These are phyloP conservation scores for Cladophialophora yegresii DNA, from an alignment of 2,329 filamentous ascomycete genomes.

Conservation along the genomic window DNA sequence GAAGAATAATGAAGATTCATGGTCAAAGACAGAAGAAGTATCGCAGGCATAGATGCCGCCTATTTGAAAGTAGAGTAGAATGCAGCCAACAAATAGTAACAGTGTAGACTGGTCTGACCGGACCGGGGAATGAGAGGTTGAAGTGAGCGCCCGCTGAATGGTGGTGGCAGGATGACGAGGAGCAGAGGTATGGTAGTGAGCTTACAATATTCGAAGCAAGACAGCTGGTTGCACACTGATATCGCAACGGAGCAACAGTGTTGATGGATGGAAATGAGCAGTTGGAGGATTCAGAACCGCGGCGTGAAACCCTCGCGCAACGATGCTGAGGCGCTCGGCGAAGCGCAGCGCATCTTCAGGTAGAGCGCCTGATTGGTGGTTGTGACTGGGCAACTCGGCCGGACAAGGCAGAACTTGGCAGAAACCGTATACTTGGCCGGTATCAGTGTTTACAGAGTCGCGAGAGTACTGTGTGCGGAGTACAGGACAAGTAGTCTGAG, in stretches of 20 bases:
- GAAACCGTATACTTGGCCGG: background rate
- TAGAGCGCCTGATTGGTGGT: conserved; percentile 8
- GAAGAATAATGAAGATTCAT: conserved; percentile 15
- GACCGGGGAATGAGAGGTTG: conserved; percentile 12
- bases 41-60: conserved; percentile 28
- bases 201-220: conserved; percentile 31
- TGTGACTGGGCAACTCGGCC: background rate
- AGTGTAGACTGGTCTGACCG: conserved; percentile 16
- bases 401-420: background rate
- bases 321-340: conserved; percentile 4
- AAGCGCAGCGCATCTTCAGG: background rate
- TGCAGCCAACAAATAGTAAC: conserved; percentile 22
- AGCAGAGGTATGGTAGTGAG: conserved; percentile 24
- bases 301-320: conserved; percentile 16
- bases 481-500: too few species aligned
- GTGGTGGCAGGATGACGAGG: conserved; percentile 12
- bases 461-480: too few species aligned
- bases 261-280: conserved; percentile 25
- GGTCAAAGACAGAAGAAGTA: conserved; percentile 28
- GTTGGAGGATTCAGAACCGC: conserved; percentile 15
- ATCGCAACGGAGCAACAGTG: conserved; percentile 24
- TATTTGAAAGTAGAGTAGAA: conserved; percentile 14
- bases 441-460: background rate
- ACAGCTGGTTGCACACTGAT: conserved; percentile 20
- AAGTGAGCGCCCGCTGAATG: conserved; percentile 19